A percentile compares a stretch with the other conserved stretches of the same genome.
Evolutionary conservation across 2,329 filamentous ascomycete genomes (phyloP).

Genomic region (Hypoxylon sp.): DNA sequence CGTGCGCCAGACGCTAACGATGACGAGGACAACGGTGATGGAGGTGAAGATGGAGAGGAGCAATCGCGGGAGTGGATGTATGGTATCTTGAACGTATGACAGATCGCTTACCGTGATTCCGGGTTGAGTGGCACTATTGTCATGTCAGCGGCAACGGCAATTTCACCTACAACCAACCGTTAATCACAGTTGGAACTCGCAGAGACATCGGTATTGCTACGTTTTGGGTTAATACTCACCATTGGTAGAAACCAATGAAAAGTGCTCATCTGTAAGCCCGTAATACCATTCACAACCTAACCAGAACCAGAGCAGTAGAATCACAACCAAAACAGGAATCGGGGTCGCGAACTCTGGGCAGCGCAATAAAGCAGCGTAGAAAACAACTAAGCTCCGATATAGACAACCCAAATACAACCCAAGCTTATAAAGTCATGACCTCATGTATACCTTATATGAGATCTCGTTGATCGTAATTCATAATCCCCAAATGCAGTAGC

Average conservation of each 20-base stretch:
- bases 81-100: constrained; percentile 38
- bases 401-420: background rate
- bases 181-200: background rate
- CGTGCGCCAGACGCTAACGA: background rate
- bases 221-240: background rate
- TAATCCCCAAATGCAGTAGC: background rate
- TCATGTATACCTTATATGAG: background rate
- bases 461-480: background rate
- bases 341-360: background rate
- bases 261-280: background rate
- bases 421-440: constrained; percentile 6
- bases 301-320: too few relatives aligned
- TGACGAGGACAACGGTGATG: constrained; percentile 4
- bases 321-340: background rate
- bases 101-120: background rate
- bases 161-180: background rate
- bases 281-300: background rate
- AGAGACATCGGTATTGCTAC: background rate
- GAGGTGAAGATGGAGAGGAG: constrained; percentile 5
- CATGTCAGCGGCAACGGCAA: background rate
- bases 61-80: constrained; percentile 34
- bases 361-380: background rate
- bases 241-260: background rate
- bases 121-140: background rate
- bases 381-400: constrained; percentile 1